A percentile compares a stretch with the other conserved stretches of the same genome.
phyloP scores from a whole-genome alignment of 1,284 basidiomycete species.

The Trametes versicolor region DNA sequence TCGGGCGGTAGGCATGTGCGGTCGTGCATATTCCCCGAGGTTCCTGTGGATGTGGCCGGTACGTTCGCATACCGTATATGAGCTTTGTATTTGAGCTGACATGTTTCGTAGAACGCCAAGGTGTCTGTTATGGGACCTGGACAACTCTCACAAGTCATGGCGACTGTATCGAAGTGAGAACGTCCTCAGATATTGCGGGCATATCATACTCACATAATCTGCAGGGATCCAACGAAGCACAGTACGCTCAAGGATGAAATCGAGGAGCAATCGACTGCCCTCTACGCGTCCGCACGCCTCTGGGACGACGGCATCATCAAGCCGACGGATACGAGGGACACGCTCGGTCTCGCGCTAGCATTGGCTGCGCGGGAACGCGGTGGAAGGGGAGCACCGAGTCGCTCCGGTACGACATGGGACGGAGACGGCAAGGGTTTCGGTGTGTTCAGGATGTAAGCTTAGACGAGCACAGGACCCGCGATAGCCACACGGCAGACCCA shows the following conservation, averaged over 20 bases:
- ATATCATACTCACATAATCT: background rate
- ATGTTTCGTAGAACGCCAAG: conserved; percentile 77
- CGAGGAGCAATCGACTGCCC: conserved; percentile 85
- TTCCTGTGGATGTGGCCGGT: conserved; percentile 99
- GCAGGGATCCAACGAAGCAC: conserved; percentile 81
- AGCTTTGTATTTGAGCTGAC: background rate
- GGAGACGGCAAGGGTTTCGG: conserved; percentile 83
- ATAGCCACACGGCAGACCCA: background rate
- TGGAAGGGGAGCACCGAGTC: conserved; percentile 34
- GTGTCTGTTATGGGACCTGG: conserved; percentile 97
- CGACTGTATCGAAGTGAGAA: conserved; percentile 85
- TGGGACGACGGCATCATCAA: conserved; percentile 97
- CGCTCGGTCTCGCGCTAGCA: conserved; percentile 86
- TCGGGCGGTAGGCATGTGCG: conserved; percentile 78
- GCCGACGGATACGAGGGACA: conserved; percentile 91
- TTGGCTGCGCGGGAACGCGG: conserved; percentile 66
- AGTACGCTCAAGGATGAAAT: conserved; percentile 81
- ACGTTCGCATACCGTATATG: conserved; percentile 44
- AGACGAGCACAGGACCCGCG: background rate
- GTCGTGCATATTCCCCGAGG: conserved; percentile 91
- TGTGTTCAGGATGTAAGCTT: conserved; percentile 87
- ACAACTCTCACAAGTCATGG: conserved; percentile 93
- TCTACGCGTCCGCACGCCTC: conserved; percentile 89
- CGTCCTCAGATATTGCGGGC: too few species aligned
- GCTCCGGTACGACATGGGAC: conserved; percentile 67